Conservation (phyloP, 805 yeast genomes). For the Maudiozyma barnettii region DNA sequence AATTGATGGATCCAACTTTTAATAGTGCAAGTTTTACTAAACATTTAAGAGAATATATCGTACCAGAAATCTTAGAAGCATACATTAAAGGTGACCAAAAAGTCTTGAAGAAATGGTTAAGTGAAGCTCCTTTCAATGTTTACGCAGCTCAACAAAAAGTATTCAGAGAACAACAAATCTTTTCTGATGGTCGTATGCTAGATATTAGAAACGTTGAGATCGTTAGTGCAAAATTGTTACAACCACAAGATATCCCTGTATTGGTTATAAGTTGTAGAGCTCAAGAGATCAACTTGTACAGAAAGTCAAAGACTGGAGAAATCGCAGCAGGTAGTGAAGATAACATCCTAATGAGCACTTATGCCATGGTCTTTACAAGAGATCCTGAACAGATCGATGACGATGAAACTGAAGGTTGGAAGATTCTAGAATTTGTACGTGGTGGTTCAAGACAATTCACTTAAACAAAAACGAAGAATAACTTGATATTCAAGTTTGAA, state of each 20-base stretch:
- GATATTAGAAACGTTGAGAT: slow-evolving; percentile 95
- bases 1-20: slow-evolving; percentile 83
- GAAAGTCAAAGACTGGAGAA: slow-evolving; percentile 86
- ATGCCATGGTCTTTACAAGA: slow-evolving; percentile 92
- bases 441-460: slow-evolving; percentile 85
- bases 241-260: slow-evolving; percentile 88
- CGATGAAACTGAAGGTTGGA: slow-evolving; percentile 94
- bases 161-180: slow-evolving; percentile 80
- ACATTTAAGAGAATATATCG: slow-evolving; percentile 81
- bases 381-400: slow-evolving; percentile 86
- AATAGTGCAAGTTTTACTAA: slow-evolving; percentile 66
- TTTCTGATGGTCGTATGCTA: slow-evolving; percentile 82
- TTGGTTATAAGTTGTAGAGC: slow-evolving; percentile 91
- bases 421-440: slow-evolving; percentile 84
- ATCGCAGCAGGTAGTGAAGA: slow-evolving; percentile 94
- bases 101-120: slow-evolving; percentile 79
- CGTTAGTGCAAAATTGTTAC: slow-evolving; percentile 75
- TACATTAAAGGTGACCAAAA: slow-evolving; percentile 84
- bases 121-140: slow-evolving; percentile 94
- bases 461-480: slow-evolving; percentile 14
- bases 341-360: slow-evolving; percentile 84
- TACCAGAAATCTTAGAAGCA: slow-evolving; percentile 94
- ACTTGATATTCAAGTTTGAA: too few relatives aligned
- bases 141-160: slow-evolving; percentile 91
- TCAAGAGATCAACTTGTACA: slow-evolving; percentile 85